phyloP scores from a whole-genome alignment of 2,329 filamentous ascomycete species.

The Colletotrichum sp. region DNA sequence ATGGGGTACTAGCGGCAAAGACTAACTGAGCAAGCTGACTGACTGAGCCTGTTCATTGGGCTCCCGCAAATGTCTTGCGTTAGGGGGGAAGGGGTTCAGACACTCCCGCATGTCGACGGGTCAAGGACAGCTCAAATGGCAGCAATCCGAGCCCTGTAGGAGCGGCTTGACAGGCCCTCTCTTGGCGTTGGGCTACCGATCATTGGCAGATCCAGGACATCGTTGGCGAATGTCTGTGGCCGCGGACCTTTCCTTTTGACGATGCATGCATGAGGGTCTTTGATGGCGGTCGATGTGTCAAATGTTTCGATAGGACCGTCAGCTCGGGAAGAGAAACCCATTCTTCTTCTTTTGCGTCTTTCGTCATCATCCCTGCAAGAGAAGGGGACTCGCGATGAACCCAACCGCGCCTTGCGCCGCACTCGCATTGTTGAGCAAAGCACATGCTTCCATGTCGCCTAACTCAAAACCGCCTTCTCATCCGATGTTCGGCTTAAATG shows the following conservation, averaged over 20 bases:
- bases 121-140: background rate
- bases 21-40: background rate
- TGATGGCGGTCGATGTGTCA: background rate
- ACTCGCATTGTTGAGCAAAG: background rate
- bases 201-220: background rate
- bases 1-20: background rate
- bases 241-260: background rate
- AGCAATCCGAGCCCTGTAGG: background rate
- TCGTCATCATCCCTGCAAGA: background rate
- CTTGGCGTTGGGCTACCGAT: background rate
- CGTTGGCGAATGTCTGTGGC: background rate
- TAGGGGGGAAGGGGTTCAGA: background rate
- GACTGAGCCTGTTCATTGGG: background rate
- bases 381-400: background rate
- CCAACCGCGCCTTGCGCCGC: background rate
- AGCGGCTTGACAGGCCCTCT: background rate
- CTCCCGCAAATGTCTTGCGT: background rate
- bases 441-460: background rate
- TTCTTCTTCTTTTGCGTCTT: background rate
- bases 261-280: background rate
- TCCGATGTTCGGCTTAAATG: constrained; percentile 13
- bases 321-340: background rate
- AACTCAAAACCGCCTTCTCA: background rate
- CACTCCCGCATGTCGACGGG: background rate
- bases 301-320: background rate